These are phyloP conservation scores for Aegilops tauschii DNA, from an alignment of 176 grass and related monocot genomes.

Conservation along the genomic window DNA sequence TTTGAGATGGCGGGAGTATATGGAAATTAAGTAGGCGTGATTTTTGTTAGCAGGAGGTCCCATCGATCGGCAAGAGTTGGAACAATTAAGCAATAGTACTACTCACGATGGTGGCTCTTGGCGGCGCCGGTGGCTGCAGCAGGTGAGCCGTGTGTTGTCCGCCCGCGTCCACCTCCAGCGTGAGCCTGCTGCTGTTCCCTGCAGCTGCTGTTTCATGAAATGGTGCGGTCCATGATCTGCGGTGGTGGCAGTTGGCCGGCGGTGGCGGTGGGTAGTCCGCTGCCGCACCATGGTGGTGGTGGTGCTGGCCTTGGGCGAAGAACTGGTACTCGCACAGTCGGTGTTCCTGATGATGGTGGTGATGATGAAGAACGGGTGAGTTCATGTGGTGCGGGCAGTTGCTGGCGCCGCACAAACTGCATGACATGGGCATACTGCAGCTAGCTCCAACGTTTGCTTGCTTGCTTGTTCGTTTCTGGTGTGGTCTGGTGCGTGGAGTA, in stretches of 20 bases:
- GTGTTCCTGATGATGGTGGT: not conserved
- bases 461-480: too few species aligned
- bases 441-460: not conserved
- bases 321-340: slow-evolving; percentile 27
- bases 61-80: not conserved
- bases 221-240: not conserved
- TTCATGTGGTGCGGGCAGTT: not conserved
- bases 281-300: too few species aligned
- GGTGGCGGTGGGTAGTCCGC: too few species aligned
- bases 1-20: too few species aligned
- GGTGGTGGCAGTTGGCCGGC: not conserved
- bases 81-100: not conserved
- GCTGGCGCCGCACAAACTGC: not conserved
- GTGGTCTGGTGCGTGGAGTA: too few species aligned
- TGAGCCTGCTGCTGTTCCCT: not conserved
- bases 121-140: not conserved
- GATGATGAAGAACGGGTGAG: not conserved
- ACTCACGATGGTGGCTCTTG: slow-evolving; percentile 28
- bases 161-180: slow-evolving; percentile 10
- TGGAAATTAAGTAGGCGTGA: too few species aligned
- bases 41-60: too few species aligned
- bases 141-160: not conserved
- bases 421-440: not conserved
- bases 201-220: not conserved
- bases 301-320: not conserved